A percentile compares a stretch with the other conserved stretches of the same genome.
These are phyloP conservation scores for Porogramme epimiltina DNA, from an alignment of 1,284 basidiomycete species.

Conservation along the genomic window DNA sequence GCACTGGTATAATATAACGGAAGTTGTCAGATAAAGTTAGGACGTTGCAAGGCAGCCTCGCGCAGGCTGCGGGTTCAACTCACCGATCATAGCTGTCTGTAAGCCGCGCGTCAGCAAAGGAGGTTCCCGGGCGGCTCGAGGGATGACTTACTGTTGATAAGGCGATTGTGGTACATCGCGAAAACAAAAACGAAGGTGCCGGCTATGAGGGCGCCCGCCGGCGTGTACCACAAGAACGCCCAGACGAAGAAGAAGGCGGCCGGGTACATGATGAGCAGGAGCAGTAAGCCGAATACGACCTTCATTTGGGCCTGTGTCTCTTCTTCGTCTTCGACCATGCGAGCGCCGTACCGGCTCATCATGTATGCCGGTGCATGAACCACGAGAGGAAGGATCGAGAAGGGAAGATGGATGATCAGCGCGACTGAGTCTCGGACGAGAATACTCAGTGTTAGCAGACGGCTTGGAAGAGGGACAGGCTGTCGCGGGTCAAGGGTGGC, in stretches of 20 bases:
- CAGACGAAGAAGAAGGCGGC: conserved; percentile 80
- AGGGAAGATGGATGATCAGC: conserved; percentile 73
- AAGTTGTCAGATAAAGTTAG: conserved; percentile 15
- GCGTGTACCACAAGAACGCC: conserved; percentile 75
- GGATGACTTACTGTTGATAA: conserved; percentile 66
- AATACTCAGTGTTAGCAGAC: conserved; percentile 77
- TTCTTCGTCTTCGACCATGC: conserved; percentile 82
- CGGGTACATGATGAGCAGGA: conserved; percentile 80
- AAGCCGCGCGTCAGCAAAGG: conserved; percentile 12
- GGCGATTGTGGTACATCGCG: conserved; percentile 77
- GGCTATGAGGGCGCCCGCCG: conserved; percentile 44
- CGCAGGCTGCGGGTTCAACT: conserved; percentile 28
- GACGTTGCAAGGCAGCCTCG: not conserved
- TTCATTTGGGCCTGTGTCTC: conserved; percentile 94
- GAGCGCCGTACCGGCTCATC: conserved; percentile 74
- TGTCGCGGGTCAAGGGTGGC: conserved; percentile 77
- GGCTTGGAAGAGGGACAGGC: conserved; percentile 74
- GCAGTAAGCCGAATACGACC: conserved; percentile 80
- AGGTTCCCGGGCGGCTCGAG: not conserved
- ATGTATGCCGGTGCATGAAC: conserved; percentile 84
- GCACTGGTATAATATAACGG: conserved; percentile 48
- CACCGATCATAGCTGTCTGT: conserved; percentile 83
- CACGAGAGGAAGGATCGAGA: conserved; percentile 84
- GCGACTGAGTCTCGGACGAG: conserved; percentile 79
- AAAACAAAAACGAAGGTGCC: conserved; percentile 64